These are phyloP conservation scores for Starmera quercuum DNA, from an alignment of 805 yeast species.

Conservation along the genomic window DNA sequence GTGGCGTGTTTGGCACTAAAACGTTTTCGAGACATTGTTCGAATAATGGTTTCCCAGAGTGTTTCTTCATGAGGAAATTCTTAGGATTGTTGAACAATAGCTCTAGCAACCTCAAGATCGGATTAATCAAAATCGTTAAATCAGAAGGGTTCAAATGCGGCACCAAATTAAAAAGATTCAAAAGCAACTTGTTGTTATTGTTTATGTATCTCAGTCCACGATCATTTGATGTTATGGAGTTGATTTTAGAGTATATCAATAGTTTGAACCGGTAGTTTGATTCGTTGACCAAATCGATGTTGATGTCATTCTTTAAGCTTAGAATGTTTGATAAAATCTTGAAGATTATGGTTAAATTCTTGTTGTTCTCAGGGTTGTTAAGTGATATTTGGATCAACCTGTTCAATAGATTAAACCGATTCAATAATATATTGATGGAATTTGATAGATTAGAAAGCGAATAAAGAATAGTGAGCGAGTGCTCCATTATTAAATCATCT, in stretches of 20 bases:
- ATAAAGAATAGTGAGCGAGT: constrained; percentile 14
- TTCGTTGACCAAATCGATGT: constrained; percentile 2
- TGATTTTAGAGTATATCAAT: constrained; percentile 3
- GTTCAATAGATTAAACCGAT: constrained; percentile 4
- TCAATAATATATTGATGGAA: background rate
- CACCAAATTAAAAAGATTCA: constrained; percentile 10
- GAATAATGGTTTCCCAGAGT: constrained; percentile 3
- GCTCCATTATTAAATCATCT: constrained; percentile 4
- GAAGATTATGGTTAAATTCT: constrained; percentile 3
- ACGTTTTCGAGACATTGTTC: constrained; percentile 9
- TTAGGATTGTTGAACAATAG: constrained; percentile 4
- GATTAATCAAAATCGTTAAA: constrained; percentile 6
- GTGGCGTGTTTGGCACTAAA: constrained; percentile 13
- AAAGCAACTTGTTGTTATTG: constrained; percentile 3
- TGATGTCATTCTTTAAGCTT: constrained; percentile 4
- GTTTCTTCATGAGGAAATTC: constrained; percentile 1
- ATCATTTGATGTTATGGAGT: background rate
- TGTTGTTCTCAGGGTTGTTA: constrained; percentile 2
- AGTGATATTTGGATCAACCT: constrained; percentile 8
- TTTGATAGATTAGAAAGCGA: constrained; percentile 9
- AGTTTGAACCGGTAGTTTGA: constrained; percentile 3
- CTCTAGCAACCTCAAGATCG: constrained; percentile 7
- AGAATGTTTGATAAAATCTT: constrained; percentile 5
- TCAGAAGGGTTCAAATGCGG: constrained; percentile 15
- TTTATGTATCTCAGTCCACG: constrained; percentile 1